Base-by-base conservation (phyloP, 176 grass and related monocot genomes). In the Carex scoparia region DNA sequence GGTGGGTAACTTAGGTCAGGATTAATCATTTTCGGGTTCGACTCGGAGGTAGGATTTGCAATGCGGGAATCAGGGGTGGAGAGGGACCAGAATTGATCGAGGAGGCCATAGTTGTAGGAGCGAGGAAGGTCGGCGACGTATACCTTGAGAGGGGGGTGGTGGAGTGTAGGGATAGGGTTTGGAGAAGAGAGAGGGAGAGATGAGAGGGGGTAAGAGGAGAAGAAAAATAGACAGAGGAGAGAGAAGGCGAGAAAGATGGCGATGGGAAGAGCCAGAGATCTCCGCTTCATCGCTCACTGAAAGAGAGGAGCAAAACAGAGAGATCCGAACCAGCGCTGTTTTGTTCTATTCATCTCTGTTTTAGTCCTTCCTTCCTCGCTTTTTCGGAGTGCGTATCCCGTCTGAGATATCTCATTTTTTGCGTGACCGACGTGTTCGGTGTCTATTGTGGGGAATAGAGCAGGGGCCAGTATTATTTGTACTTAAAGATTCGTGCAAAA, bases 31-130 rank as follows among this genome's bases (percentile, higher is more conserved):
- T 32, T 81, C 2, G 54, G 82, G 82, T 86, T 87, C 80, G 16
- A 1, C 57, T 89, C 79, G 1, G 73, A 86, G 64, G 68, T 84
- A 62, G 94, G 82, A 27, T 91, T 77, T 27, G 64, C 87, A 86
- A 99, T 95, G 88, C 96, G 93, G 85, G 93, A 90, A 65, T 99
- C 96, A 27, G 90, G 65, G 19, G 70, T 10, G 1, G 86, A 72
- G 77, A 99, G 91, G 35, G 91, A 89, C 93, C 93, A 99, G 80
- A 90, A 94, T n/a, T 61, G 79, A 35, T 95, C 93, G 87, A 99
- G 96, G 12, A 99, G 89, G 87, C 90, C 96, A 65, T 95, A 86
- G 69, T 93, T 95, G 64, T 95, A 87, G 85, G 88, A 82, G 12
- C 86, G 89, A 15, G 95, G 95, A 46, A 98, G 91, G 48, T 93